A percentile compares a stretch with the other conserved stretches of the same genome.
Conservation (phyloP, 257 asterid genomes). For the Nicotiana obtusifolia region DNA sequence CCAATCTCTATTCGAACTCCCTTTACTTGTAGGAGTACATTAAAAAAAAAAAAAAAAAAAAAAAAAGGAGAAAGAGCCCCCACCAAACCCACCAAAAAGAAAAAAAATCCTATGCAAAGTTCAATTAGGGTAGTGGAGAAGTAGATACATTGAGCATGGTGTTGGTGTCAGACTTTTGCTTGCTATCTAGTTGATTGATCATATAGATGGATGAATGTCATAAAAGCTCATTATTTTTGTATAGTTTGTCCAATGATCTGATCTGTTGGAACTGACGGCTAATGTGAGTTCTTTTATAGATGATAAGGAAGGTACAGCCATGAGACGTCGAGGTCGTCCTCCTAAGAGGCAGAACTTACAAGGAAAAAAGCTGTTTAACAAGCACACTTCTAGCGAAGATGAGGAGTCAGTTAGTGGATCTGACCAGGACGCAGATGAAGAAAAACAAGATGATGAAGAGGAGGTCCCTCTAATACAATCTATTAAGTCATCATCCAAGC, state of each 20-base stretch:
- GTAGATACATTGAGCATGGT: neutral
- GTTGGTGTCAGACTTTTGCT: neutral
- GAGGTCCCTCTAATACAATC: conserved; percentile 62
- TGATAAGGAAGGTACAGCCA: conserved; percentile 52
- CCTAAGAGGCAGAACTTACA: conserved; percentile 59
- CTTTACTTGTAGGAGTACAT: too few relatives aligned
- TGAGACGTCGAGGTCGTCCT: conserved; percentile 79
- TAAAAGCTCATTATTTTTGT: neutral
- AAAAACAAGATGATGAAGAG: conserved; percentile 49
- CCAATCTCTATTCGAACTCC: too few relatives aligned
- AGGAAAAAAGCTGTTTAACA: conserved; percentile 80
- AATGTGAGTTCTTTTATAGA: conserved; percentile 37
- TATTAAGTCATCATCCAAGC: conserved; percentile 59
- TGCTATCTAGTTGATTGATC: neutral
- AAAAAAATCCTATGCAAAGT: neutral
- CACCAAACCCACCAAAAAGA: too few relatives aligned
- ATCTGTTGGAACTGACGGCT: neutral
- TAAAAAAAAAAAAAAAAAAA: neutral
- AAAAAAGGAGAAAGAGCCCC: too few relatives aligned
- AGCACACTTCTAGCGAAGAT: conserved; percentile 69
- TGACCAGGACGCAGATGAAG: conserved; percentile 57
- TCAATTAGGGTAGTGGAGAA: neutral
- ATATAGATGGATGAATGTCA: neutral
- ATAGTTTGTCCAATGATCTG: neutral
- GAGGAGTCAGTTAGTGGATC: conserved; percentile 88